A percentile compares a stretch with the other conserved stretches of the same genome.
Evolutionary conservation across 345 rosid species (phyloP).

Genomic region (Eucalyptus rudis): DNA sequence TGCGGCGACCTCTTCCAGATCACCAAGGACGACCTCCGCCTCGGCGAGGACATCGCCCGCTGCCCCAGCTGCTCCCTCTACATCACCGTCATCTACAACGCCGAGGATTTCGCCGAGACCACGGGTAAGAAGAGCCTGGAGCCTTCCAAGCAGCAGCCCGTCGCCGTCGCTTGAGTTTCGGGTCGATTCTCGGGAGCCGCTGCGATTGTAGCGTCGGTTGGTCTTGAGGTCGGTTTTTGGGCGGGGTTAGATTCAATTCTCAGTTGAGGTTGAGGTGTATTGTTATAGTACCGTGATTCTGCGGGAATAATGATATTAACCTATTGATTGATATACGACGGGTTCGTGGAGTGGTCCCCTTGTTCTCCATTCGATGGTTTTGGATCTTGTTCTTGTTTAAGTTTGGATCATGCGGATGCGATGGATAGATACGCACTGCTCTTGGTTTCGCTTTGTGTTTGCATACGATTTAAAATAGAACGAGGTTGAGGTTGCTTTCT

Average conservation of each 20-base stretch:
- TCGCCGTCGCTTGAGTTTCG: background rate
- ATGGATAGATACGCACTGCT: background rate
- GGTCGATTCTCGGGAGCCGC: background rate
- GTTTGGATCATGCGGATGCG: background rate
- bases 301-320: background rate
- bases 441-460: background rate
- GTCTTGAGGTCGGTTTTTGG: background rate
- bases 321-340: background rate
- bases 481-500: background rate
- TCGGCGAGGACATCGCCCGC: conserved; percentile 83
- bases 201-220: background rate
- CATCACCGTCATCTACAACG: conserved; percentile 81
- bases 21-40: conserved; percentile 71
- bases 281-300: background rate
- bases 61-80: conserved; percentile 96
- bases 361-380: background rate
- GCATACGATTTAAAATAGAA: background rate
- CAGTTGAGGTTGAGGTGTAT: background rate
- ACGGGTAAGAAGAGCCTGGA: background rate
- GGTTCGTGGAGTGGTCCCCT: background rate
- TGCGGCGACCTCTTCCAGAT: conserved; percentile 95
- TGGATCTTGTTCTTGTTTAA: background rate
- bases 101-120: conserved; percentile 51
- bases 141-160: background rate
- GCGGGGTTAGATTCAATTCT: background rate